Base-by-base conservation (phyloP, 805 yeast species). In the Saccharomycopsis guyanensis region DNA sequence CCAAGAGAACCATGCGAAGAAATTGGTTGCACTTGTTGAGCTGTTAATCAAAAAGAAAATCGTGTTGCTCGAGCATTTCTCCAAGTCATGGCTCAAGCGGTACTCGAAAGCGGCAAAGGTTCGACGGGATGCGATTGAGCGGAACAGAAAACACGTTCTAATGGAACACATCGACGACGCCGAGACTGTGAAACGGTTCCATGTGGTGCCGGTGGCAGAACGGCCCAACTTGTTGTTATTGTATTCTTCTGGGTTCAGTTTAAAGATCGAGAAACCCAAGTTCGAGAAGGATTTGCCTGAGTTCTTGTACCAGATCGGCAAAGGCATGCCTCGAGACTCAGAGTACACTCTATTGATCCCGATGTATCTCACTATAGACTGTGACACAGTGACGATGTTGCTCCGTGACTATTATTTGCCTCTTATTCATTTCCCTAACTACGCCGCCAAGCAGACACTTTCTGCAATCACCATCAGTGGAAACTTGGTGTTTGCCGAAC, bases 361-460 rank as follows among this genome's bases (percentile, higher is more conserved):
- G 0, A 49, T 76, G 41, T 69, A 65, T 40, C 48, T 76, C 7
- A 65, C 66, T n/a, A 55, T 80, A 8, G 64, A 59, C 46, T 71
- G 76, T 32, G 63, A 65, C 18, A 57, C 65, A 6, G 61, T 73
- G 58, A 68, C 69, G 31, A 59, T 75, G 29, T 69, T 66, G 45
- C 55, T 79, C 13, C 65, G 73, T 47, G 83, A 78, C 56, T 79
- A 75, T 56, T 75, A 80, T 1, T 54, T 78, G 2, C 85, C 88
- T 0, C 54, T 80, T 4, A 53, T 79, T 2, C 70, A 75, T 2
- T 75, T 81, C 53, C 63, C 67, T 0, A 57, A 70, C 6, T 47
- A 51, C 34, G 29, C 27, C 6, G 20, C 20, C 4, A 35, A 24
- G 18, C 31, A 24, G 22, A 22, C 22, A 4, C 32, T 22, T 3